Evolutionary conservation across 202 grass and related monocot genomes (phyloP).

Genomic region (Cymbopogon flexuosus): DNA sequence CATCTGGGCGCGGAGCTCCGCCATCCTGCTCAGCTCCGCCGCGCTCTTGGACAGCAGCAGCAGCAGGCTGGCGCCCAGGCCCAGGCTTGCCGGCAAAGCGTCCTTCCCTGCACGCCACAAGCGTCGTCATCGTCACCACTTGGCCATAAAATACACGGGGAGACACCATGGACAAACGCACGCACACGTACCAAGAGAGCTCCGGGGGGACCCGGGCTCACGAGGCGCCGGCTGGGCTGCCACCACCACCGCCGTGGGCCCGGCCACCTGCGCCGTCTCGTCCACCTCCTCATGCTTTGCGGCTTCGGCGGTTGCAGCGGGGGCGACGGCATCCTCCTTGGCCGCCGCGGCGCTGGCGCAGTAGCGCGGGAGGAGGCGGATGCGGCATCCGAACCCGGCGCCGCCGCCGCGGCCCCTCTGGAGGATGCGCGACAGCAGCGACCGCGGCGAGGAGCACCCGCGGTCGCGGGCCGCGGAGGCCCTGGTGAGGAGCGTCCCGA

Average conservation of each 20-base stretch:
- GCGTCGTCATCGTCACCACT: background rate
- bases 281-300: too few species aligned
- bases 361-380: slow-evolving; percentile 36
- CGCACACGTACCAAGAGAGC: slow-evolving; percentile 20
- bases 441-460: background rate
- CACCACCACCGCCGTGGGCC: background rate
- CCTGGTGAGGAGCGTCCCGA: slow-evolving; percentile 2
- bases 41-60: slow-evolving; percentile 61
- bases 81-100: slow-evolving; percentile 48
- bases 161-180: background rate
- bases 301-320: too few species aligned
- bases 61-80: slow-evolving; percentile 60
- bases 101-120: slow-evolving; percentile 36
- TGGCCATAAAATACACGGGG: background rate
- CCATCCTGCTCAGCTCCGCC: slow-evolving; percentile 77
- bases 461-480: too few species aligned
- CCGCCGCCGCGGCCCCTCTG: background rate
- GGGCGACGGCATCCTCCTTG: background rate
- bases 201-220: slow-evolving; percentile 23
- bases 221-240: background rate
- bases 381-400: slow-evolving; percentile 32
- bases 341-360: slow-evolving; percentile 3
- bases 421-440: slow-evolving; percentile 42
- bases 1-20: slow-evolving; percentile 61
- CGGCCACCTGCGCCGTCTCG: too few species aligned